phyloP scores from a whole-genome alignment of 2,329 filamentous ascomycete genomes.

The Monascus ruber region DNA sequence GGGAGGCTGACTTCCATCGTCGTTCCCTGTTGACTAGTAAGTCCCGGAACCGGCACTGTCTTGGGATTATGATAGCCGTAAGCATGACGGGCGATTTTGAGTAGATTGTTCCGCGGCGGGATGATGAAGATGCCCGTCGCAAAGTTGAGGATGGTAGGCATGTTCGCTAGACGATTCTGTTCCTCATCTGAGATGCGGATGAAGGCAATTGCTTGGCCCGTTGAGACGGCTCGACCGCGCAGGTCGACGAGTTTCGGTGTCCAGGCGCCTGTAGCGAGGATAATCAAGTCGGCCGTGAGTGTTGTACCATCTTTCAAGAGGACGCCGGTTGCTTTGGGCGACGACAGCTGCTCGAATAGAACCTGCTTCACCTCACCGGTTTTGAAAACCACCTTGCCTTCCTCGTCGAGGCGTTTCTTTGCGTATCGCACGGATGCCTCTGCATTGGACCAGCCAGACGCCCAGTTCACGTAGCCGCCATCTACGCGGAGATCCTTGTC shows the following conservation, averaged over 20 bases:
- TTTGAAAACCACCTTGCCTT: slow-evolving; percentile 24
- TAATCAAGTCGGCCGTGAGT: slow-evolving; percentile 57
- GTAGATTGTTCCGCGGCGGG: slow-evolving; percentile 41
- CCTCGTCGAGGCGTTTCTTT: slow-evolving; percentile 24
- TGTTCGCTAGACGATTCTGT: slow-evolving; percentile 49
- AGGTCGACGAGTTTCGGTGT: slow-evolving; percentile 67
- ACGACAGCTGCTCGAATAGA: slow-evolving; percentile 11
- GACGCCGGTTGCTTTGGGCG: slow-evolving; percentile 35
- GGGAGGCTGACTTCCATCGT: slow-evolving; percentile 30
- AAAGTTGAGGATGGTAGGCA: slow-evolving; percentile 51
- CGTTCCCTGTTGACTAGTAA: slow-evolving; percentile 7
- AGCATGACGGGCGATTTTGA: slow-evolving; percentile 60
- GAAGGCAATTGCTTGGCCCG: slow-evolving; percentile 72
- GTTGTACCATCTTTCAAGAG: slow-evolving; percentile 37
- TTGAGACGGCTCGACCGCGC: slow-evolving; percentile 62
- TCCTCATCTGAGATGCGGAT: slow-evolving; percentile 62
- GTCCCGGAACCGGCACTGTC: slow-evolving; percentile 16
- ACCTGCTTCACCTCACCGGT: slow-evolving; percentile 26
- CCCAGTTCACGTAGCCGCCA: slow-evolving; percentile 37
- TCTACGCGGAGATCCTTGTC: slow-evolving; percentile 21
- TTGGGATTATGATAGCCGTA: slow-evolving; percentile 51
- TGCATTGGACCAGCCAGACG: slow-evolving; percentile 36
- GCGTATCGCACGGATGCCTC: slow-evolving; percentile 30
- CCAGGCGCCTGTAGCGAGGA: slow-evolving; percentile 84
- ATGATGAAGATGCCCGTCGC: slow-evolving; percentile 44